phyloP scores from a whole-genome alignment of 805 yeast genomes.

The Saturnispora bothae region DNA sequence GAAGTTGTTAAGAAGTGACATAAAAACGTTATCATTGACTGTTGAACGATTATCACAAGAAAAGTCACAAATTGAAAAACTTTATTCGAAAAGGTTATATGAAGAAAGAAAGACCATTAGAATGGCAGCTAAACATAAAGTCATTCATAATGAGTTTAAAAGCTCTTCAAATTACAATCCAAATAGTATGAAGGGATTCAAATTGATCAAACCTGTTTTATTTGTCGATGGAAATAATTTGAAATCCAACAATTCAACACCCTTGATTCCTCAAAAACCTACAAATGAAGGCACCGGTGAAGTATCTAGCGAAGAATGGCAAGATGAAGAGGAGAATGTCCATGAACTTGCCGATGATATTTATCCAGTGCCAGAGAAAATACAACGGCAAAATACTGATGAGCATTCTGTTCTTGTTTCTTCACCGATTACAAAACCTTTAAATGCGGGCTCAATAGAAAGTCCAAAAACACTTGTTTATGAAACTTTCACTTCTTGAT shows the following conservation, averaged over 20 bases:
- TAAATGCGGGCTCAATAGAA: too few species aligned
- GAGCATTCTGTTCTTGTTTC: too few species aligned
- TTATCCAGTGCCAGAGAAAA: too few species aligned
- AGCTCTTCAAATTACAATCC: constrained; percentile 3
- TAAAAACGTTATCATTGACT: constrained; percentile 16
- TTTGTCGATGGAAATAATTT: constrained; percentile 4
- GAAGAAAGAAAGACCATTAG: constrained; percentile 19
- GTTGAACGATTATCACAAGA: constrained; percentile 15
- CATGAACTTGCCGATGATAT: neutral
- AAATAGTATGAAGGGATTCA: constrained; percentile 10
- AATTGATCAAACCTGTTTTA: constrained; percentile 4
- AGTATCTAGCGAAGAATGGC: neutral
- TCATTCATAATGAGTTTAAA: constrained; percentile 13
- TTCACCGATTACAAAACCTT: too few species aligned
- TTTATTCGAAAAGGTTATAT: constrained; percentile 16
- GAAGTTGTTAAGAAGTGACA: constrained; percentile 23
- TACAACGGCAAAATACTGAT: too few species aligned
- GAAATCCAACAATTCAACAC: constrained; percentile 3
- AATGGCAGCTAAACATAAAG: constrained; percentile 11
- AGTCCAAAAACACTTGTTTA: constrained; percentile 7
- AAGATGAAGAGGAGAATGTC: neutral
- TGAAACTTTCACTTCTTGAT: constrained; percentile 4
- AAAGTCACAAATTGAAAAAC: constrained; percentile 18
- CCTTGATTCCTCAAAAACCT: neutral
- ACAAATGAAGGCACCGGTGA: too few species aligned